Base-by-base conservation (phyloP, 2,329 filamentous ascomycete genomes). In the Immersiporthe knoxdaviesiana region DNA sequence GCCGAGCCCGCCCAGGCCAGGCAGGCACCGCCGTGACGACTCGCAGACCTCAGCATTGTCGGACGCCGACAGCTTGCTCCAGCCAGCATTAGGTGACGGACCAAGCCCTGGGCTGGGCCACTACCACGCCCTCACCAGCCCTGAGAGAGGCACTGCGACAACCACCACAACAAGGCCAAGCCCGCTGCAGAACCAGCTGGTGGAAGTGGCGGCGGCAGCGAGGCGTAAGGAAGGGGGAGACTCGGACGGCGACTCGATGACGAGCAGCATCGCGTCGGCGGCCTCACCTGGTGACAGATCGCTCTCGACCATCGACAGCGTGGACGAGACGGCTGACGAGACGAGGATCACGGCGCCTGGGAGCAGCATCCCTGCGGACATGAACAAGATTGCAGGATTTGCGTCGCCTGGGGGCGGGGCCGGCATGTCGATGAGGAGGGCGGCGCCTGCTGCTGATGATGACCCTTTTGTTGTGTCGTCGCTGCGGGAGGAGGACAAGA, bases 241-340 rank as follows among this genome's bases (percentile, higher is more conserved):
- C 10, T 71, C 69, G 56, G 59, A 65, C 4, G 71, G 41, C 52
- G 72, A 72, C 5, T 84, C 82, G 0, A 68, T 75, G 4, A 78
- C 80, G 4, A 86, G 83, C 71, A 79, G 84, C 11, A 77, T 80
- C 18, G 87, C 85, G 0, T 87, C 85, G 52, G 61, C 44, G 21
- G 10, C 8, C 44, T 24, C 3, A 8, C 35, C 35, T 35, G 24
- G 27, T 2, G 61, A 63, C 41, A 41, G 41, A 16, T 83, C 84
- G 2, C 77, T 88, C 6, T 88, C 86, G 4, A 88, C 86, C 0
- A 75, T 88, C 6, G 87, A 87, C 71, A 88, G 85, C 69, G 84
- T 83, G 62, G 84, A 85, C 39, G 85, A 87, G 66, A 77, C 79
- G 1, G 80, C 83, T 8, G 77, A 77, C 5, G 62, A 37, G n/a